Conservation (phyloP, 1,284 basidiomycete species). For the Jaminaea rosea region DNA sequence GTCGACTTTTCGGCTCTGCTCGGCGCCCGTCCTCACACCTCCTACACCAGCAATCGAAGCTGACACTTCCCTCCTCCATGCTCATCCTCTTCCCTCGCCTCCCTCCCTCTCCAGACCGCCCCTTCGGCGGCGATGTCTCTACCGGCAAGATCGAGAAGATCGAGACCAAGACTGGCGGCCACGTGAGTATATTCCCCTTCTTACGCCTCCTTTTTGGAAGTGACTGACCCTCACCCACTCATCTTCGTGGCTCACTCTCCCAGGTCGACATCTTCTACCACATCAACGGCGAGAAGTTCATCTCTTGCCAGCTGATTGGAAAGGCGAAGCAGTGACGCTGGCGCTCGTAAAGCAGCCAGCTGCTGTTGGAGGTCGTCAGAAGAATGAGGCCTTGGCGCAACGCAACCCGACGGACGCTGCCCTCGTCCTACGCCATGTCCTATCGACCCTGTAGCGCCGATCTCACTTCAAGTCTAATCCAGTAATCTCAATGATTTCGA, state of each 20-base stretch:
- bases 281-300: constrained; percentile 36
- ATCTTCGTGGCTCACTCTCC: background rate
- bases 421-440: too few relatives aligned
- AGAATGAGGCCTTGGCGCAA: too few relatives aligned
- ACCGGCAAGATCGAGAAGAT: constrained; percentile 41
- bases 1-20: too few relatives aligned
- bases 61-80: background rate
- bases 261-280: constrained; percentile 40
- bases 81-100: background rate
- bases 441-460: too few relatives aligned
- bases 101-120: constrained; percentile 20
- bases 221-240: background rate
- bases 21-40: too few relatives aligned
- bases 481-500: too few relatives aligned
- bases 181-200: constrained; percentile 20
- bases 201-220: background rate
- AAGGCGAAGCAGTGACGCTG: constrained; percentile 14
- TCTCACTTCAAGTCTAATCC: too few relatives aligned
- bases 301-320: constrained; percentile 35
- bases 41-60: too few relatives aligned
- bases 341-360: too few relatives aligned
- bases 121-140: constrained; percentile 37
- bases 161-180: constrained; percentile 35
- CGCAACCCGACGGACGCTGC: too few relatives aligned
- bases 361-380: too few relatives aligned